Evolutionary conservation across 2,329 filamentous ascomycete species (phyloP), one percentile per base, ranked within the genome.

Genomic region (Botrytis fabae): DNA sequence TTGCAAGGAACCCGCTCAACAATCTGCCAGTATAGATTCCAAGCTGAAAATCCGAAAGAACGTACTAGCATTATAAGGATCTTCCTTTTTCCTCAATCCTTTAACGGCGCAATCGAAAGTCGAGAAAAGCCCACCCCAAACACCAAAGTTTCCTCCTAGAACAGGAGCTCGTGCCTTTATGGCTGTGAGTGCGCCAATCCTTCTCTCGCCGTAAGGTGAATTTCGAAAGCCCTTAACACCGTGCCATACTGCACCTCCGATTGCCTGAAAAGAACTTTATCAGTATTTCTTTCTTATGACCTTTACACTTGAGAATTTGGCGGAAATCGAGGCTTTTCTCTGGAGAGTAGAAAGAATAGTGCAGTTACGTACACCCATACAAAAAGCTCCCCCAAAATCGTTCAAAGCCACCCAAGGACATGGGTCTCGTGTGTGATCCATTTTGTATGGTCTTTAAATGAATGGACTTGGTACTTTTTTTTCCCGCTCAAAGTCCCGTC

Each of bases 61-160:
- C 85, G 65, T 84, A 87, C 85, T 98, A 80, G 95, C 94, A 85
- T 98, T 98, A 86, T 94, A 98, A 22, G 96, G 94, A 82, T 98
- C 96, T 83, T 99, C 96, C 91, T 98, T 98, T 87, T 96, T 93
- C 77, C 94, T 87, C 73, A 95, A 86, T 73, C 95, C 95, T 87
- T 98, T 99, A 75, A 98, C 93, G 35, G 95, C 93, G 86, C 96
- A 99, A 85, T 99, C 96, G 81, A 95, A 98, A 75, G 94, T 97
- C 79, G 91, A 94, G 87, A 98, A 98, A 73, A 98, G 86, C 77
- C 96, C 96, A 81, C 96, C 95, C 95, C 96, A 98, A 73, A 97
- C 94, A 80, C 95, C 95, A 80, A 98, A 99, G 87, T 99, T 99
- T 80, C 96, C 96, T 81, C 96, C 96, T 65, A 98, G 89, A 48